phyloP scores from a whole-genome alignment of 2,329 filamentous ascomycete genomes.

The Leptographium lundbergii region DNA sequence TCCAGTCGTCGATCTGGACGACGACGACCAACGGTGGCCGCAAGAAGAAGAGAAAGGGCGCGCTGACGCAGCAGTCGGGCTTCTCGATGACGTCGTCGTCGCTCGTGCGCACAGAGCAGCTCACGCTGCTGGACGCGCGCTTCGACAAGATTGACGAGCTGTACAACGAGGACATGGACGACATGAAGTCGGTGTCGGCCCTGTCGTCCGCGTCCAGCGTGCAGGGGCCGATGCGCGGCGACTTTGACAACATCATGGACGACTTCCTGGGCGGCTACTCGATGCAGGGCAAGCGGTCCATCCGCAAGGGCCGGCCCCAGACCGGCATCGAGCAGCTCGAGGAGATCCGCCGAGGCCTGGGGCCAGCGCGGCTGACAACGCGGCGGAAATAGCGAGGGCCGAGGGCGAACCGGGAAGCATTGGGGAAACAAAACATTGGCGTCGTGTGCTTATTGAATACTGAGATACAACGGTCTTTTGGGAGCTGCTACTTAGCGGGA shows the following conservation, averaged over 20 bases:
- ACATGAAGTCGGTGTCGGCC: slow-evolving; percentile 44
- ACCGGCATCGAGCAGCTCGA: slow-evolving; percentile 82
- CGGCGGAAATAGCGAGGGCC: not conserved
- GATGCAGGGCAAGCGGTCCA: slow-evolving; percentile 57
- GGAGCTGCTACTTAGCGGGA: not conserved
- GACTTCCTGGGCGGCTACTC: slow-evolving; percentile 73
- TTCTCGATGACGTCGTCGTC: slow-evolving; percentile 98
- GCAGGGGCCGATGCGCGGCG: slow-evolving; percentile 53
- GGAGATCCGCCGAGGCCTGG: slow-evolving; percentile 70
- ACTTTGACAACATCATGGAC: slow-evolving; percentile 86
- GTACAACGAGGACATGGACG: slow-evolving; percentile 41
- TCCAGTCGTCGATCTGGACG: slow-evolving; percentile 60
- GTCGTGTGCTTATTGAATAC: not conserved
- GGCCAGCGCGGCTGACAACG: slow-evolving; percentile 51
- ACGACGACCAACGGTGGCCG: slow-evolving; percentile 69
- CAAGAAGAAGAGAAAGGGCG: slow-evolving; percentile 90
- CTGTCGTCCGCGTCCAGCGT: slow-evolving; percentile 54
- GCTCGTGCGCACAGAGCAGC: slow-evolving; percentile 78
- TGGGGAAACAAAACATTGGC: not conserved
- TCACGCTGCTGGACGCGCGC: slow-evolving; percentile 72
- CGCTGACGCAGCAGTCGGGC: slow-evolving; percentile 74
- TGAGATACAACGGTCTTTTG: no score
- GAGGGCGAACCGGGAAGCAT: no score
- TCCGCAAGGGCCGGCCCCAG: slow-evolving; percentile 71
- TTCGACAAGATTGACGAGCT: slow-evolving; percentile 86